phyloP scores from a whole-genome alignment of 768 basidiomycete genomes.

The Chlorophyllum brunneum region DNA sequence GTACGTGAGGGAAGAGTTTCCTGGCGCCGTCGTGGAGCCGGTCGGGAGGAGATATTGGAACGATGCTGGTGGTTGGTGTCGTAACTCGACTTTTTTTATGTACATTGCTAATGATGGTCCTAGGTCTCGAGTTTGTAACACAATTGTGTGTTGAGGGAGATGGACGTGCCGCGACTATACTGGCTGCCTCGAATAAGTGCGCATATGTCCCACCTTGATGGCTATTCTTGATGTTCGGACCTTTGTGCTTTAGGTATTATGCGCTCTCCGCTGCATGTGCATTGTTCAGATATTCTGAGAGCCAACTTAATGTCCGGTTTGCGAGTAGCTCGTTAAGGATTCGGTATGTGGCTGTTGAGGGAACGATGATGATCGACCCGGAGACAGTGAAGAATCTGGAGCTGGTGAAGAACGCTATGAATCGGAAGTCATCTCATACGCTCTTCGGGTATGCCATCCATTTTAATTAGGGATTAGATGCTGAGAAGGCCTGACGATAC shows the following conservation, averaged over 20 bases:
- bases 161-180: constrained; percentile 73
- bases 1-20: constrained; percentile 72
- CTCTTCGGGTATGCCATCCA: constrained; percentile 65
- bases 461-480: not conserved
- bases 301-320: constrained; percentile 66
- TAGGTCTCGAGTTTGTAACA: constrained; percentile 75
- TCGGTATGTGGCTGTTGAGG: constrained; percentile 75
- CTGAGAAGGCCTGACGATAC: not conserved
- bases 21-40: constrained; percentile 60
- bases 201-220: constrained; percentile 31
- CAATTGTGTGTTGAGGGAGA: constrained; percentile 80
- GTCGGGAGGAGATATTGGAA: constrained; percentile 85
- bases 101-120: constrained; percentile 3
- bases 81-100: not conserved
- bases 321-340: constrained; percentile 68
- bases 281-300: constrained; percentile 82
- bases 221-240: not conserved
- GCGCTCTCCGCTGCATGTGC: constrained; percentile 84
- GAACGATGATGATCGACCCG: constrained; percentile 92
- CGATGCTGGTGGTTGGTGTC: constrained; percentile 59
- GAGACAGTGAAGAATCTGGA: constrained; percentile 89
- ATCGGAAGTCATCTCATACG: constrained; percentile 66
- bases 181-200: constrained; percentile 77
- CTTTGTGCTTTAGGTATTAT: constrained; percentile 60
- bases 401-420: constrained; percentile 71